Evolutionary conservation across 441 rosid genomes (phyloP), one percentile per base, ranked within the genome.

Genomic region (Corymbia citriodora): DNA sequence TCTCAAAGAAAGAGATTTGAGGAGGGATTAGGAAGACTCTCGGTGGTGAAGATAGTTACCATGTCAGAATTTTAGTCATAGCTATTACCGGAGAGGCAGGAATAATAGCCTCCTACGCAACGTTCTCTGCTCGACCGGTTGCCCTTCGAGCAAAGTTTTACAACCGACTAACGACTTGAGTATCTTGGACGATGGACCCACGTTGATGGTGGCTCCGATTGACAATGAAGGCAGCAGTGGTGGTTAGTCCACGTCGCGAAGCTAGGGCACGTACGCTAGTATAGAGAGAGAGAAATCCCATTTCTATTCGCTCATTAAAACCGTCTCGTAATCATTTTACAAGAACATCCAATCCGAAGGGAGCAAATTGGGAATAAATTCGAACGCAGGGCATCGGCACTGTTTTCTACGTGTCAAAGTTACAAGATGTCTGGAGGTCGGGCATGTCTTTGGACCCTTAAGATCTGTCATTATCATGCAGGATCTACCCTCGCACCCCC

Each of bases 201-300:
- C n/a, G 25, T 59, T 29, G 25, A 25, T 25, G 65, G 65, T 25
- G 65, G 65, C 45, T 40, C 45, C 5, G 6, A 40, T 5, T 40
- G 45, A 59, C 0, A 7, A 59, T 25, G 65, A 0, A 1, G 65
- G n/a, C 14, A 1, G 7, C 1, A 59, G 11, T 25, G 14, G 25
- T 59, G n/a, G n/a, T 25, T 59, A 10, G 65, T 59, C 15, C 1
- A 59, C 2, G 14, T 31, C 23, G 9, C 9, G 8, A 12, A 63
- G 31, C 9, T 29, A n/a, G 19, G 33, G 33, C 36, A 65, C 9
- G 23, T 68, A 31, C 45, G 17, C 79, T 4, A 4, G 79, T 31
- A 31, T 2, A 17, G 2, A 10, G 45, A 40, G 2, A 10, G 45
- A 33, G 81, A 70, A 31, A 33, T 31, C 40, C 45, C 81, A 70